A percentile compares a stretch with the other conserved stretches of the same genome.
Evolutionary conservation across 208 protist genomes (phyloP).

Genomic region (Leishmania guyanensis): DNA sequence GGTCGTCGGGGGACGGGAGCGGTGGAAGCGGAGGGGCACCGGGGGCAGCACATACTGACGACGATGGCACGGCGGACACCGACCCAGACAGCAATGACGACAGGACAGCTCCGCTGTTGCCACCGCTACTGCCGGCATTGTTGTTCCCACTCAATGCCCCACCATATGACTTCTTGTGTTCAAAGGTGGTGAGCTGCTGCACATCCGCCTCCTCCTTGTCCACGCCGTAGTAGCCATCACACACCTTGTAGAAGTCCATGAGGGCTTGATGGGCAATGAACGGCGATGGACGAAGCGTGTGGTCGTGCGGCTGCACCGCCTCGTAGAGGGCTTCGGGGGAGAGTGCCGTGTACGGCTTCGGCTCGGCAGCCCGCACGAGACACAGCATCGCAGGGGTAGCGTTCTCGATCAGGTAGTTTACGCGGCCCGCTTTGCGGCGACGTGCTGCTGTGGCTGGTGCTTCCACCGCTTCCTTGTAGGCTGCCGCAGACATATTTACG

Average conservation of each 20-base stretch:
- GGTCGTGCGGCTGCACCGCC: conserved; percentile 58
- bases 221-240: conserved; percentile 70
- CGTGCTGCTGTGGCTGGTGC: conserved; percentile 17
- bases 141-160: not conserved
- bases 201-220: conserved; percentile 32
- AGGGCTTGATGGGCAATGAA: conserved; percentile 74
- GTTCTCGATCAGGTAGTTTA: conserved; percentile 68
- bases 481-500: conserved; percentile 5
- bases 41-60: not conserved
- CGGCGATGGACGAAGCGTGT: conserved; percentile 55
- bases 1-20: conserved; percentile 33
- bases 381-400: conserved; percentile 67
- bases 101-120: conserved; percentile 4
- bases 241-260: conserved; percentile 75
- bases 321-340: conserved; percentile 42
- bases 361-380: conserved; percentile 57
- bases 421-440: conserved; percentile 21
- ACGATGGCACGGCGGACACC: not conserved
- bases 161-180: conserved; percentile 7
- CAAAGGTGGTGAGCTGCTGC: conserved; percentile 34
- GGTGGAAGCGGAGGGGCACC: not conserved
- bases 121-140: conserved; percentile 10
- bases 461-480: conserved; percentile 18
- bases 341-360: conserved; percentile 64
- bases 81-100: conserved; percentile 4